These are phyloP conservation scores for Lachancea sp. DNA, from an alignment of 805 yeast genomes.

Conservation along the genomic window DNA sequence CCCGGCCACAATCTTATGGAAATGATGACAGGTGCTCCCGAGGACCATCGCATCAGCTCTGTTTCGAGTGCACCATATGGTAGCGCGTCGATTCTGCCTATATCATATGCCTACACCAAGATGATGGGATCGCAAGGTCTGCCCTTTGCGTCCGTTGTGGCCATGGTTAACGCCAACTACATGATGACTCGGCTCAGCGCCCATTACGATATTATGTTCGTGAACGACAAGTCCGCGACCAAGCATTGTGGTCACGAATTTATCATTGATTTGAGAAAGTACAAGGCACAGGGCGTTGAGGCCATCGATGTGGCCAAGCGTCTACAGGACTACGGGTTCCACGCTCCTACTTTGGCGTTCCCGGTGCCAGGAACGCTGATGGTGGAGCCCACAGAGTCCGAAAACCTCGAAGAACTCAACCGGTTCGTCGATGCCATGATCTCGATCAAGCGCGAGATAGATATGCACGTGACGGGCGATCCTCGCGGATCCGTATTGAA, in stretches of 20 bases:
- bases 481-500: conserved; percentile 65
- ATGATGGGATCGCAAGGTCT: conserved; percentile 83
- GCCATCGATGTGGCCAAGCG: conserved; percentile 97
- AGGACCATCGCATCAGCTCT: conserved; percentile 53
- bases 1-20: conserved; percentile 67
- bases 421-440: conserved; percentile 85
- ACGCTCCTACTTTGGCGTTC: conserved; percentile 98
- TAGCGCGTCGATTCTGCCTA: conserved; percentile 87
- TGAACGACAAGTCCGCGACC: conserved; percentile 38
- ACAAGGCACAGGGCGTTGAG: conserved; percentile 73
- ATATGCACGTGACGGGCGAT: conserved; percentile 58
- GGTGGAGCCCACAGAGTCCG: conserved; percentile 98
- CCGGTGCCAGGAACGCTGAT: conserved; percentile 96
- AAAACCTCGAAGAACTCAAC: conserved; percentile 79
- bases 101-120: conserved; percentile 91
- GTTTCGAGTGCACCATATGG: conserved; percentile 95
- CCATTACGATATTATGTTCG: conserved; percentile 70
- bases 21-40: conserved; percentile 40
- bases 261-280: conserved; percentile 82
- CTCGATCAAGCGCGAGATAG: conserved; percentile 75
- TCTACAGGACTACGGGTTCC: conserved; percentile 96
- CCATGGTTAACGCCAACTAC: conserved; percentile 92
- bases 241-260: conserved; percentile 95
- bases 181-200: conserved; percentile 75
- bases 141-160: conserved; percentile 81